These are phyloP conservation scores for Hericium rajendrae DNA, from an alignment of 768 basidiomycete species.

Conservation along the genomic window DNA sequence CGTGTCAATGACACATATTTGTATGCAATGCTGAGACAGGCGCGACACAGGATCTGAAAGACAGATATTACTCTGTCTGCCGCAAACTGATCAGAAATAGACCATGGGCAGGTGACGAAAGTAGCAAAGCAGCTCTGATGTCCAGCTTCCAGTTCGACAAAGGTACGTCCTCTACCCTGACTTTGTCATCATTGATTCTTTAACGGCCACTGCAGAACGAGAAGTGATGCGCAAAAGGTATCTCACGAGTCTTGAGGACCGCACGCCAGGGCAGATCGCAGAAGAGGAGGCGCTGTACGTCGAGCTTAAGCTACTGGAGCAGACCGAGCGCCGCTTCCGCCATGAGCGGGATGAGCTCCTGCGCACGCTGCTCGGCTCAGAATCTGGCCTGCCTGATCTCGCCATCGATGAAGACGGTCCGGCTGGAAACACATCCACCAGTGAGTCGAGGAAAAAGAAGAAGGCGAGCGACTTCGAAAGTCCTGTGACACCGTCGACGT, in stretches of 20 bases:
- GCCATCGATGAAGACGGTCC: conserved; percentile 55
- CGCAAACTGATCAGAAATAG: conserved; percentile 77
- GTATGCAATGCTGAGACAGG: background rate
- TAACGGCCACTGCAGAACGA: conserved; percentile 42
- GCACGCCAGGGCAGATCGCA: conserved; percentile 81
- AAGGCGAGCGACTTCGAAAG: conserved; percentile 43
- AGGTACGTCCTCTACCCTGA: conserved; percentile 33
- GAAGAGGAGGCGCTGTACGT: conserved; percentile 94
- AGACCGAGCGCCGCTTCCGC: conserved; percentile 81
- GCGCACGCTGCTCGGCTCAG: conserved; percentile 74
- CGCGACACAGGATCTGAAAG: conserved; percentile 71
- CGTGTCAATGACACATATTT: conserved; percentile 5
- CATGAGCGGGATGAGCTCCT: conserved; percentile 83
- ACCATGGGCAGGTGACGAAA: conserved; percentile 79
- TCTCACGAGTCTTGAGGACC: conserved; percentile 73
- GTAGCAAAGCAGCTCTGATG: conserved; percentile 54
- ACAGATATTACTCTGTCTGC: conserved; percentile 87
- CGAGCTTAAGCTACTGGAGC: conserved; percentile 91
- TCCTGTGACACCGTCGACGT: conserved; percentile 36
- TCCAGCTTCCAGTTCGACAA: conserved; percentile 81
- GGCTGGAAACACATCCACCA: conserved; percentile 1
- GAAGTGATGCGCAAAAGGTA: conserved; percentile 87
- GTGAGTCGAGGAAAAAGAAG: conserved; percentile 47
- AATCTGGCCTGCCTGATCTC: conserved; percentile 75
- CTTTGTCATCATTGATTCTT: background rate